Base-by-base conservation (phyloP, 305 asterid genomes). In the Striga hermonthica region DNA sequence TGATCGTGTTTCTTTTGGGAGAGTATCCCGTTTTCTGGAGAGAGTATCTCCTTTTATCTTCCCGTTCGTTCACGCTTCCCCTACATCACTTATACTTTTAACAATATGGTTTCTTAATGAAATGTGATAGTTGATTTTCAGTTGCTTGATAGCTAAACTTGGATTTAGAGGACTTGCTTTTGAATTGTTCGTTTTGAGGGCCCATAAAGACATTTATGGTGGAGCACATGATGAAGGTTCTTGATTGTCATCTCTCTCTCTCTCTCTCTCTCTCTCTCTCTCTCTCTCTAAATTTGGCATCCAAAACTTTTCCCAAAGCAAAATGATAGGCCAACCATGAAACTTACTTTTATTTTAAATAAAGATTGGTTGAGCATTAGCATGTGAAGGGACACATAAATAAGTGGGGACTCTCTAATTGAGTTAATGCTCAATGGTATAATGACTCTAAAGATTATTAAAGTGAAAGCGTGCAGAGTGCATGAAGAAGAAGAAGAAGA, bases 301-400 rank as follows among this genome's bases (percentile, higher is more conserved):
- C 31, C 31, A 22, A 22, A 22, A 22, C 31, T 22, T 22, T 22
- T 22, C 31, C 31, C 31, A 22, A 72, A 86, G 80, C 86, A 82
- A 60, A 80, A 84, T 82, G 87, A 84, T 80, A 58, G 72, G 31
- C 31, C 31, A 73, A 71, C 74, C 76, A 79, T 72, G 79, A 77
- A 75, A 71, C 82, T 22, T 31, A 71, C 81, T 77, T 68, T 65
- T 56, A 66, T 72, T 75, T 58, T 49, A 62, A 78, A 60, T 41
- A 57, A 9, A 69, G 71, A 63, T 73, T 66, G 77, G 41, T 56
- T 60, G 72, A 72, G 76, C 77, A 64, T 69, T 63, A 64, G 40
- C 44, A 43, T 57, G 67, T 40, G 39, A 57, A 77, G 62, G 31
- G 31, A 22, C 31, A 22, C 31, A 22, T 22, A 22, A 22, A 22